Evolutionary conservation across 2,329 filamentous ascomycete genomes (phyloP), one percentile per base, ranked within the genome.

Genomic region (Balansia obtecta): DNA sequence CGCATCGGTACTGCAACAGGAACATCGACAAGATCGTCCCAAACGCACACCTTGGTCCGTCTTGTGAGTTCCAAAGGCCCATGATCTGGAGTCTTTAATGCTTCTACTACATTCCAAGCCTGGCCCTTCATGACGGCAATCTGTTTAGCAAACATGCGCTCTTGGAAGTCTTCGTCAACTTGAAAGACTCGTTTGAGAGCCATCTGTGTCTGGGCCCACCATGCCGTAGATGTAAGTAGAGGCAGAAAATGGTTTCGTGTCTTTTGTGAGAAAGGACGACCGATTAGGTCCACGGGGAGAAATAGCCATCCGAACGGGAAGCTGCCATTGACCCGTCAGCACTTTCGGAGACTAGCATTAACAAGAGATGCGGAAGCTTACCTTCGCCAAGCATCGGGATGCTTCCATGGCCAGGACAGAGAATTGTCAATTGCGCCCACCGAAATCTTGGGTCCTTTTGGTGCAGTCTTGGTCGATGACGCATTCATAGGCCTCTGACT

Each of bases 291-390:
- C 6, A 98, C 93, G 0, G 93, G 93, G 4, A 98, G 74, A 70
- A 98, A 98, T 1, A 98, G 82, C 93, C 93, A 98, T 38, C 93
- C 93, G 63, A 98, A 98, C 0, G 93, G 93, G 65, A 96, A 98
- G 69, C 89, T 93, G 50, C n/a, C 12, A 32, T n/a, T 16, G 32
- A 20, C 7, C 30, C 13, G 56, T 67, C 46, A 68, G 63, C 44
- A 45, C 11, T 37, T 49, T 32, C 27, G 7, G 34, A 46, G 4
- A 2, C 10, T 11, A 12, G 2, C 33, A 20, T 10, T 32, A 4
- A 50, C 33, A 30, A 20, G 39, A 40, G 9, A n/a, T 15, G 42
- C 16, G 11, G 0, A 16, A 18, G 39, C 62, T 55, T 61, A 73
- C 74, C 75, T 83, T 63, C 79, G 71, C 76, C 82, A 85, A 33